Evolutionary conservation across 1,284 basidiomycete genomes (phyloP), one percentile per base, ranked within the genome.

Genomic region (Gyrodon tennesseensis): DNA sequence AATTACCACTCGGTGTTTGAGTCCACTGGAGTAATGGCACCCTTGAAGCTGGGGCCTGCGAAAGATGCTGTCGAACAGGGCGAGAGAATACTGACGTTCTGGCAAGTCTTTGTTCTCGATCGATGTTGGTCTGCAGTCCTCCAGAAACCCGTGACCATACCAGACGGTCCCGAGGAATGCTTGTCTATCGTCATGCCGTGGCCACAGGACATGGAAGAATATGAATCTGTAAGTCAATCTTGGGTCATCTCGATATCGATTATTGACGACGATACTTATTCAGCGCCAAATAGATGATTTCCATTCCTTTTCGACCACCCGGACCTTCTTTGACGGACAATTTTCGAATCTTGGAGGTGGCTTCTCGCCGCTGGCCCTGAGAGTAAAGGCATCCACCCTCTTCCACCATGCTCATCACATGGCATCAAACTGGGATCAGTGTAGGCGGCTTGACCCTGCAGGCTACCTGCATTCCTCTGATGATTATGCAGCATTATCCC

Each of bases 341-440:
- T 77, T 84, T 44, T 80, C 83, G 11, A 77, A 80, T 44, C 70
- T 78, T 15, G 74, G 77, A 37, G 82, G 80, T 58, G 84, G 86
- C 27, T 90, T 87, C 74, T 86, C 88, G 11, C 80, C 81, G 44
- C 77, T 80, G 39, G 86, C 89, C 11, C 76, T 90, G 64, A 86
- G 88, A 67, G 86, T 83, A 55, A 92, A 92, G 76, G 88, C 88
- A 16, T 86, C 90, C n/a, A 83, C 88, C 21, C 80, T 92, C 29
- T 88, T 88, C 70, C 83, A 89, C 63, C 84, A 83, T 52, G 88
- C 89, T 41, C 83, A 86, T 66, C 78, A 81, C 61, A 75, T 91
- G 37, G 81, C 87, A 27, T 80, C 81, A 34, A 82, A 78, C 69
- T 89, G 87, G 86, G 83, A 82, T 72, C 75, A 83, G 62, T 82